Base-by-base conservation (phyloP, 192 early-diverging fungal genomes). In the Coemansia asiatica region DNA sequence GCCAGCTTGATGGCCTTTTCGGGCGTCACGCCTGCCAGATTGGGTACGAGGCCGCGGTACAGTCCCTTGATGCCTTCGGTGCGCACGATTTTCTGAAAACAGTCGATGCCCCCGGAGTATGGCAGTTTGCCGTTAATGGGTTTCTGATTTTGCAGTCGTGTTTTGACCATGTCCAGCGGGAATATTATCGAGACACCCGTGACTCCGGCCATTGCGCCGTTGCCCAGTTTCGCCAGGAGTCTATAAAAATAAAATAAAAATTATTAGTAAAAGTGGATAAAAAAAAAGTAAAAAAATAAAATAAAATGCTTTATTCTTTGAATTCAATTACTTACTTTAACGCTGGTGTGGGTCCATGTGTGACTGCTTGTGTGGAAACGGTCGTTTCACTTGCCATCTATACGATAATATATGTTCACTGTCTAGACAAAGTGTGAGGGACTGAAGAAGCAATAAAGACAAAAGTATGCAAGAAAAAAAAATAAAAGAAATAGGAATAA, bases 31-130 rank as follows among this genome's bases (percentile, higher is more conserved):
- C 94, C 94, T 26, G 90, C 84, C 31, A 98, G 75, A 23, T 95
- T 95, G 18, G 95, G 88, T 19, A 88, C 84, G 88, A 97, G 94
- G 28, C 97, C 97, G 47, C 90, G 90, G 86, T 98, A 98, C 40
- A 98, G 84, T 40, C 93, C 95, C 40, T 86, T 76, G 35, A 96
- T 66, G 48, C 97, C 97, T 71, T 97, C 97, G 60, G 84, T 85
- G 38, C 88, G 89, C 47, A 98, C 63, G 22, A 92, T 95, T 82
- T 95, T 79, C 67, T 84, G 84, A 81, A 94, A 92, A 69, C 92
- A 94, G 74, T 98, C 94, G 12, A 86, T 60, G 26, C 61, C 70
- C 47, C 76, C 74, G 16, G 69, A 12, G 64, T 88, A 88, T 47
- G 85, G 88, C 44, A 84, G 60, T 63, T 70, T 74, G 46, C 86